These are phyloP conservation scores for Botrytis deweyae DNA, from an alignment of 2,329 filamentous ascomycete species.

Conservation along the genomic window DNA sequence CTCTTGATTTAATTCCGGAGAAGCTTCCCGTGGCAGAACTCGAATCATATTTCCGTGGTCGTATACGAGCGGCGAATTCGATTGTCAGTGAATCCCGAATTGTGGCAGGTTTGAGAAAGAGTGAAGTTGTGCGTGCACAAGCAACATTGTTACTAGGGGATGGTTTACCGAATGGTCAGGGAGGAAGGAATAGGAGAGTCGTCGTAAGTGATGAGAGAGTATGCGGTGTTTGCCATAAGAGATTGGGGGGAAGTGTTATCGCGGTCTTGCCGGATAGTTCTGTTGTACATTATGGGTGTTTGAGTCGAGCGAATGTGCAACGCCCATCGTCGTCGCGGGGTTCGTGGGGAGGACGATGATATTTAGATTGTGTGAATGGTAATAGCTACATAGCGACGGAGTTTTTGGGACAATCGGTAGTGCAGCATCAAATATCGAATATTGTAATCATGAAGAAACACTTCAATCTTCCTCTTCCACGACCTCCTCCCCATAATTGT, in stretches of 20 bases:
- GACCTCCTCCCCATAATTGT: slow-evolving; percentile 84
- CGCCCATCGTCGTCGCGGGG: slow-evolving; percentile 29
- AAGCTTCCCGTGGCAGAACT: slow-evolving; percentile 75
- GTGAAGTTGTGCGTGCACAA: slow-evolving; percentile 76
- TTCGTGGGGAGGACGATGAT: slow-evolving; percentile 31
- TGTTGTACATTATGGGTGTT: slow-evolving; percentile 80
- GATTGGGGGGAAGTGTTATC: slow-evolving; percentile 86
- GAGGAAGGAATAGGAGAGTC: slow-evolving; percentile 65
- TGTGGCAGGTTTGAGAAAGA: slow-evolving; percentile 71
- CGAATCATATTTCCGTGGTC: slow-evolving; percentile 86
- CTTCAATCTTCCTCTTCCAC: slow-evolving; percentile 60
- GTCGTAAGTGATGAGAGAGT: slow-evolving; percentile 84
- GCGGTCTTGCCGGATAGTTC: slow-evolving; percentile 82
- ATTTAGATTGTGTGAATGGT: slow-evolving; percentile 21
- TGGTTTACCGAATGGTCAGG: slow-evolving; percentile 51
- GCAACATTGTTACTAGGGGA: slow-evolving; percentile 72
- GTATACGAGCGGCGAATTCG: slow-evolving; percentile 83
- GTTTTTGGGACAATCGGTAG: slow-evolving; percentile 24
- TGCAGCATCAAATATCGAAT: slow-evolving; percentile 19
- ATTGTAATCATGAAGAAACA: slow-evolving; percentile 18
- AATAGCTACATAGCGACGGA: slow-evolving; percentile 34
- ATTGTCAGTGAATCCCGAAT: slow-evolving; percentile 79
- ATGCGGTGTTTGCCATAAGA: slow-evolving; percentile 90
- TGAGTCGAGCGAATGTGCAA: slow-evolving; percentile 53
- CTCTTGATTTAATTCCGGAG: slow-evolving; percentile 81